Evolutionary conservation across 371 early-diverging fungal species (phyloP).

Genomic region (Mucor plumbeus): DNA sequence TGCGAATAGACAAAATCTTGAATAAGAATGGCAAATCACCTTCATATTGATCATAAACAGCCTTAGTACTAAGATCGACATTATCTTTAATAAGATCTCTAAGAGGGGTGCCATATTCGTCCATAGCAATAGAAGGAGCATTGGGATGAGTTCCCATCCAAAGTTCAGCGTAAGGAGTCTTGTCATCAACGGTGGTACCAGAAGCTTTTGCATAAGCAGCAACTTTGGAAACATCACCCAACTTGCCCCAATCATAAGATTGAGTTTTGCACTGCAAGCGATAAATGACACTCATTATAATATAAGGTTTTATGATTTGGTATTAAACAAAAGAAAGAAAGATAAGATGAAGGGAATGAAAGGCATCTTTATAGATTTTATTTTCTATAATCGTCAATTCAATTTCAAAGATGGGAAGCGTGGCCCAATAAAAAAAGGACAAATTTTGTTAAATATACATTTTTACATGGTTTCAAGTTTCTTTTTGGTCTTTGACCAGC

Average conservation of each 20-base stretch:
- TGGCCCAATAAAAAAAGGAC: conserved; percentile 1
- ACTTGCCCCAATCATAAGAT: conserved; percentile 97
- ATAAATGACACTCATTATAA: conserved; percentile 44
- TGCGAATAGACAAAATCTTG: conserved; percentile 94
- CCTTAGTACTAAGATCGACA: conserved; percentile 54
- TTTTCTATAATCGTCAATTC: background rate
- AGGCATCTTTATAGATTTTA: background rate
- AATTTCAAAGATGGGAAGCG: conserved; percentile 2
- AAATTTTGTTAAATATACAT: background rate
- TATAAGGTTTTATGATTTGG: background rate
- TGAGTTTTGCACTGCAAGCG: conserved; percentile 69
- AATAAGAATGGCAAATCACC: conserved; percentile 95
- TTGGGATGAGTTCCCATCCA: conserved; percentile 99
- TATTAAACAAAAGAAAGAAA: background rate
- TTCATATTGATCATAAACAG: conserved; percentile 62
- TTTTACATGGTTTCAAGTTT: conserved; percentile 13
- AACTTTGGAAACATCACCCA: conserved; percentile 83
- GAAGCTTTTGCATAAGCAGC: conserved; percentile 77
- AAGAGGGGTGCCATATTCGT: conserved; percentile 54
- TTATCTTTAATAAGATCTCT: conserved; percentile 55
- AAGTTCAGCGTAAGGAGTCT: conserved; percentile 93
- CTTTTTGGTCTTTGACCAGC: conserved; percentile 44
- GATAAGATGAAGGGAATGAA: background rate
- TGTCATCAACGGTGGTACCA: conserved; percentile 59
- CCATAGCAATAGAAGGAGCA: conserved; percentile 74